Conservation (phyloP, 2,329 filamentous ascomycete genomes). For the Cryphonectria radicalis region DNA sequence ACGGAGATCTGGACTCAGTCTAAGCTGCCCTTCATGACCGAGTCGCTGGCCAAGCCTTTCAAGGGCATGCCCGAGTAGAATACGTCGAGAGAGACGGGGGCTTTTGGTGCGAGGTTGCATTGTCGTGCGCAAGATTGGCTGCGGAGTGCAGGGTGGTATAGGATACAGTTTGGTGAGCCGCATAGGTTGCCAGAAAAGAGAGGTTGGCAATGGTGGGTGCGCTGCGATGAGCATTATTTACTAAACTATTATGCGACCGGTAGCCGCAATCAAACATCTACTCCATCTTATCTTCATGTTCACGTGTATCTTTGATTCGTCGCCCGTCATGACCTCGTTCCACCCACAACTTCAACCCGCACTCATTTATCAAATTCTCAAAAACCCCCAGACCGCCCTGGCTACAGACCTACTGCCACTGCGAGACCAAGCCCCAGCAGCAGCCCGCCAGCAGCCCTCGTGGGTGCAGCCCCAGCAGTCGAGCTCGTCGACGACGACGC, state of each 20-base stretch:
- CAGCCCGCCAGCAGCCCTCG: conserved; percentile 1
- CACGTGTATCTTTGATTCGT: background rate
- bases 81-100: background rate
- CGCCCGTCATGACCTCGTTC: background rate
- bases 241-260: background rate
- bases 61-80: conserved; percentile 65
- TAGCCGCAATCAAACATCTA: background rate
- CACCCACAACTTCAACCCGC: background rate
- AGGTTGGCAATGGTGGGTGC: background rate
- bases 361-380: no score
- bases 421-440: conserved; percentile 9
- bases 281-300: background rate
- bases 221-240: conserved; percentile 19
- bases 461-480: background rate
- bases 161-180: background rate
- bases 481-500: conserved; percentile 3
- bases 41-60: conserved; percentile 66
- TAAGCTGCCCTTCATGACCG: conserved; percentile 73
- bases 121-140: background rate
- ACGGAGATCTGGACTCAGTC: conserved; percentile 72
- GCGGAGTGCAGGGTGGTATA: background rate
- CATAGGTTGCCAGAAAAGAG: background rate
- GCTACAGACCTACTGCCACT: background rate
- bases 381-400: no score
- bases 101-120: background rate